phyloP scores from a whole-genome alignment of 108 stramenopile genomes.

The Chaetoceros muelleri region DNA sequence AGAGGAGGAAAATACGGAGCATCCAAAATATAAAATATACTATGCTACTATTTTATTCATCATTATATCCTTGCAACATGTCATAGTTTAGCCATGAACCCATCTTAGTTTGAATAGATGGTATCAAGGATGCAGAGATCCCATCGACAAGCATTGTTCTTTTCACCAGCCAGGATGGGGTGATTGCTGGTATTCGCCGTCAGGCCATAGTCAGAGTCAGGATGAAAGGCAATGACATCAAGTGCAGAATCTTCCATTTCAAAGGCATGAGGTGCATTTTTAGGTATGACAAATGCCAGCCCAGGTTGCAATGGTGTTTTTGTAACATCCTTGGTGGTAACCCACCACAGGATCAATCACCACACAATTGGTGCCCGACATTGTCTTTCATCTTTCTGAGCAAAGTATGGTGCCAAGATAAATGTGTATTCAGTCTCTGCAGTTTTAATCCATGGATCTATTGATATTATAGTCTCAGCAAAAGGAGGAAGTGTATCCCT shows the following conservation, averaged over 20 bases:
- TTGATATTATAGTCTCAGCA: no score
- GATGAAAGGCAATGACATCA: background rate
- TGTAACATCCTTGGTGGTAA: constrained; percentile 5
- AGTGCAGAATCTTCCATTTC: background rate
- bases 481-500: no score
- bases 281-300: background rate
- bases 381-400: background rate
- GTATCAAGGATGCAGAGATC: background rate
- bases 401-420: background rate
- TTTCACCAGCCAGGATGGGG: background rate
- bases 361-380: no score
- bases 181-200: background rate
- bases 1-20: no score
- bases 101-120: background rate
- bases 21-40: no score
- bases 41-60: no score
- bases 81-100: no score
- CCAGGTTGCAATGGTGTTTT: background rate
- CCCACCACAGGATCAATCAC: constrained; percentile 7
- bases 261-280: background rate
- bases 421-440: background rate
- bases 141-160: background rate
- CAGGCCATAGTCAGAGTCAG: background rate
- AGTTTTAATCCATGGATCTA: no score
- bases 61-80: no score